Evolutionary conservation across 208 protist genomes (phyloP).

Genomic region (Acanthamoeba culbertsoni): DNA sequence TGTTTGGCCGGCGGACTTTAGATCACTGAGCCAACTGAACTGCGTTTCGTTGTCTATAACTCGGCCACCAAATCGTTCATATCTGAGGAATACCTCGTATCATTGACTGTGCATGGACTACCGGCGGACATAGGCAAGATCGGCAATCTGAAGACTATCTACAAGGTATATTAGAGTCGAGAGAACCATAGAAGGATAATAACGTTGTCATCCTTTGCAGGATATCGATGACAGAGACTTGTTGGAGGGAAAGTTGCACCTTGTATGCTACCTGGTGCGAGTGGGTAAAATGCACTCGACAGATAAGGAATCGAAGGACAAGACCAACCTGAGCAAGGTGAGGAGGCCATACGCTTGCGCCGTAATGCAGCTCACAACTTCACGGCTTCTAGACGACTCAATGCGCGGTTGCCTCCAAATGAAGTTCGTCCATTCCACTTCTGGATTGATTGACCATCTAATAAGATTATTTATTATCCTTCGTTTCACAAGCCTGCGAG

Average conservation of each 20-base stretch:
- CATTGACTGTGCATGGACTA: slow-evolving; percentile 60
- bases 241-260: slow-evolving; percentile 39
- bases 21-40: slow-evolving; percentile 59
- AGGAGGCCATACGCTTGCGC: slow-evolving; percentile 65
- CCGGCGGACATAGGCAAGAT: slow-evolving; percentile 61
- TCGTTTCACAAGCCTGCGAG: background rate
- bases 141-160: slow-evolving; percentile 64
- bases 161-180: slow-evolving; percentile 14
- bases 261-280: slow-evolving; percentile 62
- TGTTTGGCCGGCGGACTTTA: background rate
- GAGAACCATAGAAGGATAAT: background rate
- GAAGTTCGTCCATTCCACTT: background rate
- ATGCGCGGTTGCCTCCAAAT: background rate
- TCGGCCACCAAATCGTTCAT: slow-evolving; percentile 55
- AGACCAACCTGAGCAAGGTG: slow-evolving; percentile 8
- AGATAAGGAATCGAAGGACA: slow-evolving; percentile 43
- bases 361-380: background rate
- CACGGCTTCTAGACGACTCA: background rate
- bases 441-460: background rate
- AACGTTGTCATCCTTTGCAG: background rate
- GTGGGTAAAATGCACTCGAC: slow-evolving; percentile 66
- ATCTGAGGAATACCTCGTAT: slow-evolving; percentile 60
- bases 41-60: slow-evolving; percentile 66
- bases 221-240: slow-evolving; percentile 61
- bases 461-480: background rate